Evolutionary conservation across 192 early-diverging fungal species (phyloP), one percentile per base, ranked within the genome.

Genomic region (Ambispora gerdemannii): DNA sequence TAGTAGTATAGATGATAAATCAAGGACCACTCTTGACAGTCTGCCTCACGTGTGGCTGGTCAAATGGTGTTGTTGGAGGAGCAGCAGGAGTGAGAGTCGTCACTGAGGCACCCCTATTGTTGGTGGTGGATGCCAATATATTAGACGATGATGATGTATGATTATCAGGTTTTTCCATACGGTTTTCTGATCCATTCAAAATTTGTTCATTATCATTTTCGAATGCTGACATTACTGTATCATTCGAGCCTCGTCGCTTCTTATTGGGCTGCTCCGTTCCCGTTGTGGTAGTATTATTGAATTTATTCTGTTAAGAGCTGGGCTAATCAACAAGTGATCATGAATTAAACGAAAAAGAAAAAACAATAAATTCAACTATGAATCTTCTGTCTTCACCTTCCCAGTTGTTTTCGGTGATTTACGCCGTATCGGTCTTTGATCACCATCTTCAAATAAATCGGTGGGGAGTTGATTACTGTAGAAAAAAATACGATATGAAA

Each of bases 401-500:
- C 71, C 67, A 50, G 15, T 28, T 28, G 78, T 74, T 31, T 79
- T 79, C 15, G 65, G 13, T 13, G 71, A 72, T 70, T 79, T 79
- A 20, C 43, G 69, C 27, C 74, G 73, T 56, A 71, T 79, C 13
- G 28, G 61, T 43, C 38, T 31, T 27, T 74, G 71, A 6, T 79
- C 78, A 13, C 59, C 79, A 25, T 74, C 78, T 7, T 82, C 81
- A 55, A 72, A 63, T 10, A 78, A 63, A 19, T 82, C 81, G 6
- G 63, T 19, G 13, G 81, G 81, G 38, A 82, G 73, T 35, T 50
- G 64, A 20, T 52, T 35, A 17, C 79, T 80, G 50, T 36, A 27
- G 38, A n/a, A n/a, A n/a, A n/a, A n/a, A n/a, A n/a, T n/a, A n/a
- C n/a, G n/a, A n/a, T 65, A n/a, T 8, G 22, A 52, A 22, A 19